Base-by-base conservation (phyloP, 495 filamentous ascomycete species). In the Sporormia fimetaria region DNA sequence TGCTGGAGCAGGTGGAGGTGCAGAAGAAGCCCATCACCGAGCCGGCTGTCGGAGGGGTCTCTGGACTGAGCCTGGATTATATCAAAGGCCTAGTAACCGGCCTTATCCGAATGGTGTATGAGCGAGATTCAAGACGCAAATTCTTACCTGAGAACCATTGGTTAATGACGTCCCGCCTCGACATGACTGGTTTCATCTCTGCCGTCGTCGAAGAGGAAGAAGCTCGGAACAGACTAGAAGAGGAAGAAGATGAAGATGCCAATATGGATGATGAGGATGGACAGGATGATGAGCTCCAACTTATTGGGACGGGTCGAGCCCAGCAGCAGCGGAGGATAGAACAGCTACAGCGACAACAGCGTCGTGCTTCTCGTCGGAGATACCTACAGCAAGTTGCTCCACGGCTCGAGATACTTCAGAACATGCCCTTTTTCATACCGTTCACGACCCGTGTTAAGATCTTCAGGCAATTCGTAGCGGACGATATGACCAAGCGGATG, bases 351-450 rank as follows among this genome's bases (percentile, higher is more conserved):
- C 65, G 69, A 21, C 66, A 73, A 34, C 80, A 81, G 57, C 71
- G 74, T 41, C 77, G 74, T 52, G 71, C 68, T 15, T 73, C 74
- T 10, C 67, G 78, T 5, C 70, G 76, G 33, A 75, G 80, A 43
- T 68, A 81, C 30, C 63, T 90, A 10, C 80, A 85, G 16, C 67
- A 76, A 16, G 76, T 92, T 23, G 81, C 80, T 1, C 87, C 92
- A 1, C 74, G 85, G 44, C 67, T 94, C 6, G 87, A 96, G 61
- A 83, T 99, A 10, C 63, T 99, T 21, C 78, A 85, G 32, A 87
- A 96, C 54, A 88, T 99, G 81, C 92, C 90, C 0, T 99, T 96
- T 54, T 82, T 88, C 50, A 92, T 96, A 37, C 90, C 90, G 0
- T 99, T 99, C 44, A 68, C 78, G 6, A 92, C 84, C 2, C 71